Evolutionary conservation across 169 alveolate species (phyloP).

Genomic region (Neospora caninum): DNA sequence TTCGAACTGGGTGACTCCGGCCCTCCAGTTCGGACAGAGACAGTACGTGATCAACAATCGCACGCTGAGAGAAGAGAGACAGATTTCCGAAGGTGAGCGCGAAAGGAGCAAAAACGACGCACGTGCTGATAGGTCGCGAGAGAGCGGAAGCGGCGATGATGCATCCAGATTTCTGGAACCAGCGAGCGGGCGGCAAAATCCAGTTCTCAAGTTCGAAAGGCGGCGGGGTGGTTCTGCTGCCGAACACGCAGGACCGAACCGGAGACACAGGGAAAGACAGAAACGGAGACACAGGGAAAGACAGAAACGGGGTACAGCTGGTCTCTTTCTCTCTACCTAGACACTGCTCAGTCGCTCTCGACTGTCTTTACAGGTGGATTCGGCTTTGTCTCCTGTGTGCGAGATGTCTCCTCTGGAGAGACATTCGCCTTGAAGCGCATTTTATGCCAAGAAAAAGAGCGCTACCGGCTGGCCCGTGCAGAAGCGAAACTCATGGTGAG

Average conservation of each 20-base stretch:
- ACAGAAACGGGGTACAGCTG: neutral
- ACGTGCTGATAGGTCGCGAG: too few species aligned
- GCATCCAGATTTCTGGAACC: too few species aligned
- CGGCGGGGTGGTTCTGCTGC: too few species aligned
- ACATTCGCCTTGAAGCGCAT: constrained; percentile 62
- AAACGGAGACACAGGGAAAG: neutral
- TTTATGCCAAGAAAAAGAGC: constrained; percentile 52
- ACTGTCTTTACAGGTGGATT: constrained; percentile 41
- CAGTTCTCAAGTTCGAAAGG: too few species aligned
- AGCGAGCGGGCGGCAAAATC: too few species aligned
- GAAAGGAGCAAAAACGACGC: neutral
- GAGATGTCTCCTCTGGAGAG: constrained; percentile 39
- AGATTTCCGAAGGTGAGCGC: neutral
- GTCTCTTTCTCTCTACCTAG: neutral
- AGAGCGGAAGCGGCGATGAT: too few species aligned
- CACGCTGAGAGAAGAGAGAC: neutral
- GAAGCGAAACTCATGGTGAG: constrained; percentile 44
- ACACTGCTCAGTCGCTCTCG: neutral
- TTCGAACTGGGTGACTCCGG: neutral
- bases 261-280: too few species aligned
- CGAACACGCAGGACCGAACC: too few species aligned
- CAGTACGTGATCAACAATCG: neutral
- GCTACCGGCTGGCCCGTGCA: constrained; percentile 47
- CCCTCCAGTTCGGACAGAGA: neutral
- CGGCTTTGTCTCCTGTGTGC: constrained; percentile 50